A percentile compares a stretch with the other conserved stretches of the same genome.
These are phyloP conservation scores for Catharanthus roseus DNA, from an alignment of 257 asterid species.

Conservation along the genomic window DNA sequence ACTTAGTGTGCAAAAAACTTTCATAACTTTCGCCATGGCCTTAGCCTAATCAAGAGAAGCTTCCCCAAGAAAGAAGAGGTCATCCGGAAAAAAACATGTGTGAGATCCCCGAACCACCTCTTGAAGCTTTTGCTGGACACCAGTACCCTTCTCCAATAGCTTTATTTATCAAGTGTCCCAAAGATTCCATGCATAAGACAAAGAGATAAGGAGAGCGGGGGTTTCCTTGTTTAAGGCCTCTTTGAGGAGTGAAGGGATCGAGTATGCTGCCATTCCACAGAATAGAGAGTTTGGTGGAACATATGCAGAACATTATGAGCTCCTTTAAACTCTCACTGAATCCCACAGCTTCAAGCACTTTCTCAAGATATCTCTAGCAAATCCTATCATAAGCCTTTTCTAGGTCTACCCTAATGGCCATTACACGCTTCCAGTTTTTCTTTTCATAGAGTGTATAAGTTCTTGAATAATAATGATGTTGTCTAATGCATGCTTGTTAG, in stretches of 20 bases:
- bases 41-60: too few species aligned
- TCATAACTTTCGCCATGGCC: too few species aligned
- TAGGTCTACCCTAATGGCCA: neutral
- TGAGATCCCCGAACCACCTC: neutral
- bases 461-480: too few species aligned
- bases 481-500: too few species aligned
- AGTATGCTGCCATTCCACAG: neutral
- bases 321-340: neutral
- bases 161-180: neutral
- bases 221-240: neutral
- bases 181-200: neutral
- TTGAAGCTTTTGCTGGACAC: neutral
- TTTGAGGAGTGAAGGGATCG: neutral
- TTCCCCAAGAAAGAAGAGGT: neutral
- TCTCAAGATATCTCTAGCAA: too few species aligned
- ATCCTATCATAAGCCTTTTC: too few species aligned
- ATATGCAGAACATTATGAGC: neutral
- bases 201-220: neutral
- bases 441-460: too few species aligned
- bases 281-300: neutral
- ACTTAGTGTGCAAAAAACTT: too few species aligned
- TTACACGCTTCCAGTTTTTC: neutral
- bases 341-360: neutral
- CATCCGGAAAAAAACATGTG: neutral
- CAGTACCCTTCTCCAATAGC: neutral